Base-by-base conservation (phyloP, 345 rosid genomes). In the Bruguiera sexangula region DNA sequence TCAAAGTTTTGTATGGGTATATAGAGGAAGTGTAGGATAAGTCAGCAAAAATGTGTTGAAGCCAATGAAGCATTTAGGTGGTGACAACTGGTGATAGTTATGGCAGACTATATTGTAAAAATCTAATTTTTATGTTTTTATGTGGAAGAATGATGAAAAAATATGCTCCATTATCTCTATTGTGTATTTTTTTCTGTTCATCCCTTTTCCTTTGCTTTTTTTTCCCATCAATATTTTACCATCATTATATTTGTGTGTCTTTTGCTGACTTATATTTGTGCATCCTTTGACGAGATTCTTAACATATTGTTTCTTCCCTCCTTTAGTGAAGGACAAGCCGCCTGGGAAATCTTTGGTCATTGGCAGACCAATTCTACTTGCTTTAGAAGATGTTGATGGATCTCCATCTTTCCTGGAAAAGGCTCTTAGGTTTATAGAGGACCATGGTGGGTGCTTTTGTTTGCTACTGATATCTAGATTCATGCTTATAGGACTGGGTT, bases 361-460 rank as follows among this genome's bases (percentile, higher is more conserved):
- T 57, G 94, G 96, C 74, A 85, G 90, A 75, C 98, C 99, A 51
- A 79, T 92, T 78, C 85, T 96, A 73, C 94, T 90, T 75, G 99
- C 99, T 58, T 72, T 96, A 59, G 98, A 96, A 86, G 98, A 96
- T 81, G 92, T 87, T 69, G 99, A 96, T 74, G 99, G 98, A 73
- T 68, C 90, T 85, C 99, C 99, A 34, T 92, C 99, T 51, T 96
- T 96, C 82, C 81, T 96, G 88, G 99, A 96, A 79, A 96, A 96
- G 81, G 94, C 98, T 70, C 96, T 96, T 65, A 83, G 85, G 75
- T 96, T 86, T 76, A 82, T 92, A 65, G 99, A 96, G 85, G 89
- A 86, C 72, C 77, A 90, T 68, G 99, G 99, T 92, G 82, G 72
- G 86, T 79, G 74, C 48, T 52, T 61, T 27, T 56, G 13, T 56